Conservation (phyloP, 345 rosid genomes). For the Trapa bicornis region DNA sequence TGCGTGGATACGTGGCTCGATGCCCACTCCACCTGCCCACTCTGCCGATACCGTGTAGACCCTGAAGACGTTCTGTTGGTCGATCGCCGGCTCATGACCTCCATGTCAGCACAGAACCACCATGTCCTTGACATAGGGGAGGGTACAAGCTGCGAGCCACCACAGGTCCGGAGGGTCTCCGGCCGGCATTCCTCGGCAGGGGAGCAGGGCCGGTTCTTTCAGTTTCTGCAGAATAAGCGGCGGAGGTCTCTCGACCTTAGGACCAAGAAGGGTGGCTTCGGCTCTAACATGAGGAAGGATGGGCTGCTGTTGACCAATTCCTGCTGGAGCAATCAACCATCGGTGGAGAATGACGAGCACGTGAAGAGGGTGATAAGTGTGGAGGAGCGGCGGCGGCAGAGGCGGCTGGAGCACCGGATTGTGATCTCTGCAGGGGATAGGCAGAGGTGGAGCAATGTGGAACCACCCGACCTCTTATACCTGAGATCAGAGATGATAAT, state of each 20-base stretch:
- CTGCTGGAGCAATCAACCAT: background rate
- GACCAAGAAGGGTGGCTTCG: constrained; percentile 27
- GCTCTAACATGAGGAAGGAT: constrained; percentile 46
- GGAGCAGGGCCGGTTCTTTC: constrained; percentile 13
- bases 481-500: constrained; percentile 68
- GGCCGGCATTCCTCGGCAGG: constrained; percentile 66
- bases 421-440: constrained; percentile 35
- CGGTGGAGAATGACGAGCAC: background rate
- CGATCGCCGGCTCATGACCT: constrained; percentile 18
- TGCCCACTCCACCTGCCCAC: constrained; percentile 88
- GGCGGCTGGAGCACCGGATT: constrained; percentile 62
- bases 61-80: constrained; percentile 73
- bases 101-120: constrained; percentile 10
- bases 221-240: constrained; percentile 12
- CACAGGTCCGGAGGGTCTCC: constrained; percentile 22
- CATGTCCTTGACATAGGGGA: background rate
- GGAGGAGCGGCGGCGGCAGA: constrained; percentile 13
- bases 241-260: constrained; percentile 42
- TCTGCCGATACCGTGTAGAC: constrained; percentile 81
- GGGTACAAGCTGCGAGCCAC: background rate
- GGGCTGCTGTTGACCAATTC: constrained; percentile 28
- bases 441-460: constrained; percentile 74
- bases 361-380: constrained; percentile 1
- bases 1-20: constrained; percentile 97
- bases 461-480: constrained; percentile 58